Evolutionary conservation across 1,139 yeast genomes (phyloP).

Genomic region (Candida sp.): DNA sequence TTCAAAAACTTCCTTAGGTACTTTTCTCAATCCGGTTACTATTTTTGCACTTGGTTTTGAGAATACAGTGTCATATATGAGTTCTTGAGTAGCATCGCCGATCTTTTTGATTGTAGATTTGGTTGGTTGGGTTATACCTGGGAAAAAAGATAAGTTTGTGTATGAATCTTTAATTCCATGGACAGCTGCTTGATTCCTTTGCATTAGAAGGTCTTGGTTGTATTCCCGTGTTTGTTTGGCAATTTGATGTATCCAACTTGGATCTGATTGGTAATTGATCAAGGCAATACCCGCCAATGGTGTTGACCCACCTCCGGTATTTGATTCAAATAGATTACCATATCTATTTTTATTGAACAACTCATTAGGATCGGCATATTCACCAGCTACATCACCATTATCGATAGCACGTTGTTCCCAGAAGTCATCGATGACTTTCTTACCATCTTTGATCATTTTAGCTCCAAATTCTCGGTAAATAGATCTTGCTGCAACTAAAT

Average conservation of each 20-base stretch:
- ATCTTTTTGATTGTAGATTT: conserved; percentile 21
- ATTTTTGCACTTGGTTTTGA: conserved; percentile 42
- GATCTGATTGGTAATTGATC: conserved; percentile 53
- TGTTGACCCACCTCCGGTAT: conserved; percentile 21
- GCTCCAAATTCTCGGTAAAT: conserved; percentile 94
- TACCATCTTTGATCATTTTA: conserved; percentile 74
- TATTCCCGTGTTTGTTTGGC: conserved; percentile 73
- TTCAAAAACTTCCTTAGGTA: conserved; percentile 56
- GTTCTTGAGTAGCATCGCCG: conserved; percentile 10
- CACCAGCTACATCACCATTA: conserved; percentile 75
- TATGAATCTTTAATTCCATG: conserved; percentile 78
- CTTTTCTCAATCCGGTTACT: conserved; percentile 61
- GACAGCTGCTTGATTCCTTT: conserved; percentile 50
- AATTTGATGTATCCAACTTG: conserved; percentile 85
- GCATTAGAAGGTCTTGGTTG: conserved; percentile 60
- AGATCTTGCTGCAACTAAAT: conserved; percentile 87
- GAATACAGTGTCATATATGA: conserved; percentile 50
- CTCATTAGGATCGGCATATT: conserved; percentile 75
- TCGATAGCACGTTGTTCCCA: conserved; percentile 73
- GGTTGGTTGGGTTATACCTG: conserved; percentile 73
- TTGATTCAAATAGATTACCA: conserved; percentile 12
- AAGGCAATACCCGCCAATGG: conserved; percentile 39
- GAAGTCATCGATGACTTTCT: conserved; percentile 82
- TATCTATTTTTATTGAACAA: conserved; percentile 17
- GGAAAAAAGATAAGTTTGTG: conserved; percentile 74